Evolutionary conservation across 2,329 filamentous ascomycete species (phyloP).

Genomic region (Nemania sp.): DNA sequence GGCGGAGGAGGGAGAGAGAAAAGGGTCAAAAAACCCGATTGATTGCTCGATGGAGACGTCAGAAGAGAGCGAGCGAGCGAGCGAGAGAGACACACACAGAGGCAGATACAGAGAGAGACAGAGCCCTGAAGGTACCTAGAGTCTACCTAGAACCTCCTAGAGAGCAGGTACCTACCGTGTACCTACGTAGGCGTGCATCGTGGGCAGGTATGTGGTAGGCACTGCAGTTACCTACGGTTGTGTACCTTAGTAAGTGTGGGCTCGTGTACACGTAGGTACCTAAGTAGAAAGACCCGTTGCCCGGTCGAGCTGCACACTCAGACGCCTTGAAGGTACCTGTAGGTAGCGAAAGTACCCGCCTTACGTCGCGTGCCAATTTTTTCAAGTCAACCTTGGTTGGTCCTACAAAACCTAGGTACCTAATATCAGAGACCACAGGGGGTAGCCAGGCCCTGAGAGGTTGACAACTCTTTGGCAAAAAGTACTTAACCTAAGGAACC

Average conservation of each 20-base stretch:
- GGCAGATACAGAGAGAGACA: no score
- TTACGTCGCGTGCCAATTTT: background rate
- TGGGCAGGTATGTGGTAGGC: no score
- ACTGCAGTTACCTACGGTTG: background rate
- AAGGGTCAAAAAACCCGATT: slow-evolving; percentile 37
- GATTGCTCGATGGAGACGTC: slow-evolving; percentile 33
- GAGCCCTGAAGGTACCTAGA: background rate
- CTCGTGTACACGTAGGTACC: background rate
- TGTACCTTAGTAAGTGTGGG: background rate
- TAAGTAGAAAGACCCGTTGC: background rate
- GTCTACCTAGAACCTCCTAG: background rate
- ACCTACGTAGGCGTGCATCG: no score
- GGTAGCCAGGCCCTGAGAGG: background rate
- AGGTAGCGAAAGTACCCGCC: no score
- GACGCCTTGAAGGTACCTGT: background rate
- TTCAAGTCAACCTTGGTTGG: background rate
- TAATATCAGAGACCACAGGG: no score
- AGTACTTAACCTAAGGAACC: no score
- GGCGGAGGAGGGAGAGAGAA: slow-evolving; percentile 22
- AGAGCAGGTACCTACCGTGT: no score
- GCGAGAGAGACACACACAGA: no score
- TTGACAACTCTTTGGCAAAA: background rate
- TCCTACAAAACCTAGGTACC: background rate
- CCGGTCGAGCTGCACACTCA: background rate
- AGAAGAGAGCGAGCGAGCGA: slow-evolving; percentile 27